Evolutionary conservation across 306 rosid species (phyloP).

Genomic region (Comarum palustre): DNA sequence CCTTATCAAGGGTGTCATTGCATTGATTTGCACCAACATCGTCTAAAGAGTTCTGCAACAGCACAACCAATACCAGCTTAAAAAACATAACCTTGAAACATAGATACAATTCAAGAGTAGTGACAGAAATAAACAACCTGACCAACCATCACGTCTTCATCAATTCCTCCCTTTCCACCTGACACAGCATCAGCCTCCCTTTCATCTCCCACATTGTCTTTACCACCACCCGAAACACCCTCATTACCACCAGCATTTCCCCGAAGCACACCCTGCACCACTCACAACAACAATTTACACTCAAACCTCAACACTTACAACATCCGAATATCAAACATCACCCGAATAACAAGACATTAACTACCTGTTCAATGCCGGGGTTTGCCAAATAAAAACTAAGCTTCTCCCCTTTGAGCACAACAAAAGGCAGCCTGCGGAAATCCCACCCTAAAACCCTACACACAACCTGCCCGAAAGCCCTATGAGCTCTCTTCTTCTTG

Average conservation of each 20-base stretch:
- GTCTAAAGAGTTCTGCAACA: neutral
- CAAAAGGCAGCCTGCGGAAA: conserved; percentile 44
- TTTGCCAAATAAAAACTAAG: conserved; percentile 31
- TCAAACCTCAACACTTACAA: neutral
- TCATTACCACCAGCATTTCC: neutral
- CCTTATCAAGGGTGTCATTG: neutral
- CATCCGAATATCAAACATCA: neutral
- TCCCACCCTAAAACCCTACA: conserved; percentile 72
- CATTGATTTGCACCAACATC: neutral
- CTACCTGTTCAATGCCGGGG: conserved; percentile 30
- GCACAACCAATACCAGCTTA: neutral
- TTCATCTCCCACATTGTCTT: neutral
- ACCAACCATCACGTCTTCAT: conserved; percentile 5
- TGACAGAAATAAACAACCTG: conserved; percentile 9
- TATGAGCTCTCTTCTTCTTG: conserved; percentile 48
- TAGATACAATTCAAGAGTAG: neutral
- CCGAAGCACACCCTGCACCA: conserved; percentile 19
- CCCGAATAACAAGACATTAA: neutral
- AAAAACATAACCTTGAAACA: neutral
- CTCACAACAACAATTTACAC: neutral
- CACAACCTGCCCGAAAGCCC: conserved; percentile 55
- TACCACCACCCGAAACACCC: neutral
- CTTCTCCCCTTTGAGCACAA: conserved; percentile 50
- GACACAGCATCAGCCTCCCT: neutral
- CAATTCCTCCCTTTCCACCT: conserved; percentile 7